A percentile compares a stretch with the other conserved stretches of the same genome.
These are phyloP conservation scores for Sporothrix pseudoabietina DNA, from an alignment of 2,329 filamentous ascomycete genomes.

Conservation along the genomic window DNA sequence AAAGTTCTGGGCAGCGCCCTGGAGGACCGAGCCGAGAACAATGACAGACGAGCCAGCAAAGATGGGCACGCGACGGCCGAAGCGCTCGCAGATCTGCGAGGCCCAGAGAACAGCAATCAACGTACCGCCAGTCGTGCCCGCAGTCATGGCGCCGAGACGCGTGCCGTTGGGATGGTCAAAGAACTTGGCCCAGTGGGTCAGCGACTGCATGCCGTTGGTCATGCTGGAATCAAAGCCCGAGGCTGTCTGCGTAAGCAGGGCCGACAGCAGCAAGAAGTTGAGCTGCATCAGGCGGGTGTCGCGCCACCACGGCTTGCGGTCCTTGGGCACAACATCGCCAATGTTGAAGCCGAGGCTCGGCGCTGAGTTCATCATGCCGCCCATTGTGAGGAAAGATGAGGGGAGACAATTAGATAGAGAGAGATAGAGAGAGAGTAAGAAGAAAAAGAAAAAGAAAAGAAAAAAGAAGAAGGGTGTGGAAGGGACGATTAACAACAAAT, in stretches of 20 bases:
- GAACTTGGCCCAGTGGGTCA: constrained; percentile 40
- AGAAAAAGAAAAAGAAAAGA: neutral
- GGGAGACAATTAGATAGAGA: neutral
- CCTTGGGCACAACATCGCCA: constrained; percentile 32
- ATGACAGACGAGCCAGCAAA: constrained; percentile 71
- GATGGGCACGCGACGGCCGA: constrained; percentile 73
- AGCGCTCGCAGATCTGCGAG: constrained; percentile 50
- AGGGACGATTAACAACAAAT: neutral
- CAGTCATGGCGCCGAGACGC: constrained; percentile 40
- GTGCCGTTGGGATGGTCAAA: constrained; percentile 40
- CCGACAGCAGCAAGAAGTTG: constrained; percentile 41
- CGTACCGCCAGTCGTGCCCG: constrained; percentile 20
- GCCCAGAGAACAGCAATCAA: constrained; percentile 27
- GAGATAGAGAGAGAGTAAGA: neutral
- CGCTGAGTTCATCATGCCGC: constrained; percentile 64
- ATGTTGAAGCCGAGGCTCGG: constrained; percentile 27
- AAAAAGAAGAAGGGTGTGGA: neutral
- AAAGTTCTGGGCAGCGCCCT: constrained; percentile 65
- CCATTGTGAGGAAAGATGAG: constrained; percentile 64
- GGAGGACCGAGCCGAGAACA: constrained; percentile 69
- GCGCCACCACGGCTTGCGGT: constrained; percentile 35
- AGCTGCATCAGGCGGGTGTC: constrained; percentile 38
- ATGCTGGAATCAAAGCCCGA: constrained; percentile 43
- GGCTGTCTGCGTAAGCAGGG: constrained; percentile 41
- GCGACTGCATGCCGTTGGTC: constrained; percentile 43